Conservation (phyloP, 768 basidiomycete genomes). For the Lentinula detonsa region DNA sequence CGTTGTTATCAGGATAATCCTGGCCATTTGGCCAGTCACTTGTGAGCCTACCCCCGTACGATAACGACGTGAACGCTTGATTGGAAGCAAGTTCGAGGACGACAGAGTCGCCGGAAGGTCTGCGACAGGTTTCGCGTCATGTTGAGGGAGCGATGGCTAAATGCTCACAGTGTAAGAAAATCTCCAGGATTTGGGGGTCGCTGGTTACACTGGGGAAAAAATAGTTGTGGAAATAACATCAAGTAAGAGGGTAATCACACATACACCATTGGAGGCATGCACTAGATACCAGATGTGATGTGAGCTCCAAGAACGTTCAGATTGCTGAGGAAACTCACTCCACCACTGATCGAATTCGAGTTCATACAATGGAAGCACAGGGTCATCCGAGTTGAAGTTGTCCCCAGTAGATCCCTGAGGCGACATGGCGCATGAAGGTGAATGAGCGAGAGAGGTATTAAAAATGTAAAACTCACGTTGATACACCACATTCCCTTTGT, state of each 20-base stretch:
- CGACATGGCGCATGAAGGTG: neutral
- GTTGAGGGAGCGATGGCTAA: too few relatives aligned
- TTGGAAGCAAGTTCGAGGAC: slow-evolving; percentile 44
- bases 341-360: slow-evolving; percentile 6
- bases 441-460: neutral
- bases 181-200: slow-evolving; percentile 7
- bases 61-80: slow-evolving; percentile 39
- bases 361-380: slow-evolving; percentile 6
- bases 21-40: slow-evolving; percentile 43
- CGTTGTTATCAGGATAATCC: slow-evolving; percentile 36
- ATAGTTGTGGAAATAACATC: neutral
- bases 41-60: slow-evolving; percentile 30
- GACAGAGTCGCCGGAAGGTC: slow-evolving; percentile 44
- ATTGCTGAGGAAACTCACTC: neutral
- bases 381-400: slow-evolving; percentile 2
- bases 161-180: slow-evolving; percentile 4
- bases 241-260: neutral
- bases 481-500: slow-evolving; percentile 11
- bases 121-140: slow-evolving; percentile 6
- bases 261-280: slow-evolving; percentile 4
- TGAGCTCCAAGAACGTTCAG: neutral
- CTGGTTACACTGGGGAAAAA: neutral
- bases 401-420: slow-evolving; percentile 1
- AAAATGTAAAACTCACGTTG: slow-evolving; percentile 1
- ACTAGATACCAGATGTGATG: neutral